These are phyloP conservation scores for Exophiala xenobiotica DNA, from an alignment of 2,329 filamentous ascomycete species.

Conservation along the genomic window DNA sequence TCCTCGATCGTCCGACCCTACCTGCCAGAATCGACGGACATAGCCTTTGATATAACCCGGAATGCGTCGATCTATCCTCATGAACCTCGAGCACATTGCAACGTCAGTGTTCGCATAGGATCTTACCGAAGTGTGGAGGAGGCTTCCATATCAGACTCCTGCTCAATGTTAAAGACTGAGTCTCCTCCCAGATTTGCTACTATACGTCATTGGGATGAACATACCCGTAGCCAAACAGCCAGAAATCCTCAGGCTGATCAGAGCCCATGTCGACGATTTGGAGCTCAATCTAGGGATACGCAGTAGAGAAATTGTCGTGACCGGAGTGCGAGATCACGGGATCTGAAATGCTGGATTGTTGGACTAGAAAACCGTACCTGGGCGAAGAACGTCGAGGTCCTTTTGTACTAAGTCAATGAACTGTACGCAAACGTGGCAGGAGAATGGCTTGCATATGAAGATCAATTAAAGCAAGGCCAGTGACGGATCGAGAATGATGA, in stretches of 20 bases:
- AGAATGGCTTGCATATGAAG: not conserved
- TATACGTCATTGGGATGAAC: slow-evolving; percentile 1
- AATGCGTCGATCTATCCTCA: slow-evolving; percentile 68
- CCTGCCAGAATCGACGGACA: slow-evolving; percentile 97
- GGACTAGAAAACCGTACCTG: too few species aligned
- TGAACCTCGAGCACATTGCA: slow-evolving; percentile 6
- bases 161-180: slow-evolving; percentile 21
- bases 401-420: not conserved
- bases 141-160: slow-evolving; percentile 98
- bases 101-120: not conserved
- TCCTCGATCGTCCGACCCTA: slow-evolving; percentile 47
- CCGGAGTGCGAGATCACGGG: too few species aligned
- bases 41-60: slow-evolving; percentile 92
- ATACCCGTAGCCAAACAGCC: slow-evolving; percentile 96
- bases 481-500: not conserved
- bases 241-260: slow-evolving; percentile 65
- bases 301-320: too few species aligned
- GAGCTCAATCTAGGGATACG: too few species aligned
- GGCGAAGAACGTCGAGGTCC: too few species aligned
- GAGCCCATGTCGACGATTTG: slow-evolving; percentile 7
- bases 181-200: not conserved
- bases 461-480: not conserved
- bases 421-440: not conserved
- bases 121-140: slow-evolving; percentile 84
- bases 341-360: too few species aligned